Evolutionary conservation across 108 stramenopile species (phyloP).

Genomic region (Fistulifera pelliculosa): DNA sequence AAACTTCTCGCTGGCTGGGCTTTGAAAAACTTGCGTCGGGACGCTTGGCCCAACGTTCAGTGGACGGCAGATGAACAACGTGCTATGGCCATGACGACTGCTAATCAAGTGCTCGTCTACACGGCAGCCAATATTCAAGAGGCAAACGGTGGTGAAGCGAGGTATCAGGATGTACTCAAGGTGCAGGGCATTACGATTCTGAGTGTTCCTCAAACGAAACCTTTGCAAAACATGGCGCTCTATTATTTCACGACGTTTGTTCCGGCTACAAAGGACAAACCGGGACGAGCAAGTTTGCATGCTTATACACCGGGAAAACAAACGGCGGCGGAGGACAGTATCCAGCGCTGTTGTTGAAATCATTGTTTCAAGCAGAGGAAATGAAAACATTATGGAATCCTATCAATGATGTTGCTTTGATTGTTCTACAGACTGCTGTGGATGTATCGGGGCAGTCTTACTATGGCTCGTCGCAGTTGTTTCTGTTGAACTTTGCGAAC

Average conservation of each 20-base stretch:
- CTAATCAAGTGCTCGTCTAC: conserved; percentile 76
- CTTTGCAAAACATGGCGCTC: not conserved
- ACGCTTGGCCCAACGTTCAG: conserved; percentile 78
- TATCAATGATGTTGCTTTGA: conserved; percentile 64
- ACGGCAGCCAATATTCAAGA: conserved; percentile 23
- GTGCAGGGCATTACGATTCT: conserved; percentile 49
- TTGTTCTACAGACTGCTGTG: conserved; percentile 81
- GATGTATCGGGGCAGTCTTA: conserved; percentile 90
- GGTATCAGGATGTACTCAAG: conserved; percentile 21
- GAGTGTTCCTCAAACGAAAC: conserved; percentile 21
- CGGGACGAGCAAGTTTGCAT: conserved; percentile 63
- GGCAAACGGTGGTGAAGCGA: not conserved
- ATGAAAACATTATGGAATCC: conserved; percentile 63
- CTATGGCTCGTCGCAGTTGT: conserved; percentile 89
- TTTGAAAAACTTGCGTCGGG: conserved; percentile 54
- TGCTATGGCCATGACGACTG: conserved; percentile 38
- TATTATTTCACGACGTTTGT: conserved; percentile 75
- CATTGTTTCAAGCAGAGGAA: conserved; percentile 76
- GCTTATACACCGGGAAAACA: conserved; percentile 34
- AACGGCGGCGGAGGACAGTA: conserved; percentile 27
- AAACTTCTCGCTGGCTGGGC: conserved; percentile 43
- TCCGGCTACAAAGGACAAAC: conserved; percentile 84
- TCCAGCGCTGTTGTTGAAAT: conserved; percentile 56
- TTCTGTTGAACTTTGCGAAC: conserved; percentile 56
- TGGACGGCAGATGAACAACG: conserved; percentile 85